phyloP scores from a whole-genome alignment of 768 basidiomycete species.

The Cystobasidiopsis lactophilus region DNA sequence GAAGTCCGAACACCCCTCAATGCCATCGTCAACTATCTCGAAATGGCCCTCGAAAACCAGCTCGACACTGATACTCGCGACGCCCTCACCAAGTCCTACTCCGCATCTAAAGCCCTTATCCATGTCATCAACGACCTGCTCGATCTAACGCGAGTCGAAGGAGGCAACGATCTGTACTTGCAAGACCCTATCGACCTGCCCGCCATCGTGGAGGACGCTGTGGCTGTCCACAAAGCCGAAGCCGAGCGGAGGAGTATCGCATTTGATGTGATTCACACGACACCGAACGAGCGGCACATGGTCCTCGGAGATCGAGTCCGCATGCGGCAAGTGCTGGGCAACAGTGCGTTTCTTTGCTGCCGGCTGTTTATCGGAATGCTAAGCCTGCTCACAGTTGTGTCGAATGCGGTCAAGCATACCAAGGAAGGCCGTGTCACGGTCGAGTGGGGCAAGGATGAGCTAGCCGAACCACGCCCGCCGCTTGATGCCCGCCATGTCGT shows the following conservation, averaged over 20 bases:
- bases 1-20: constrained; percentile 61
- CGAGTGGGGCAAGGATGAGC: constrained; percentile 39
- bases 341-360: constrained; percentile 28
- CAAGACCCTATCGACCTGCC: constrained; percentile 54
- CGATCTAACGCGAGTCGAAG: constrained; percentile 58
- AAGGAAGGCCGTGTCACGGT: constrained; percentile 38
- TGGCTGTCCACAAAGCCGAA: constrained; percentile 41
- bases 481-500: constrained; percentile 6
- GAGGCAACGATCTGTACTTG: constrained; percentile 48
- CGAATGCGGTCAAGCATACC: constrained; percentile 46
- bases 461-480: constrained; percentile 4
- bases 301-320: constrained; percentile 44
- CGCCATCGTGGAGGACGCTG: constrained; percentile 39
- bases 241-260: constrained; percentile 38
- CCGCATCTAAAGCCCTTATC: constrained; percentile 52
- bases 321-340: constrained; percentile 51
- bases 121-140: constrained; percentile 69
- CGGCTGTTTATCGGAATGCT: background rate
- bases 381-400: background rate
- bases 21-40: constrained; percentile 68
- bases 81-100: constrained; percentile 47
- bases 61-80: constrained; percentile 51
- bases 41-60: constrained; percentile 54
- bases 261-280: constrained; percentile 34
- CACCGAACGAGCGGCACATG: constrained; percentile 34